Conservation (phyloP, 208 protist species). For the Phytomonas francai region DNA sequence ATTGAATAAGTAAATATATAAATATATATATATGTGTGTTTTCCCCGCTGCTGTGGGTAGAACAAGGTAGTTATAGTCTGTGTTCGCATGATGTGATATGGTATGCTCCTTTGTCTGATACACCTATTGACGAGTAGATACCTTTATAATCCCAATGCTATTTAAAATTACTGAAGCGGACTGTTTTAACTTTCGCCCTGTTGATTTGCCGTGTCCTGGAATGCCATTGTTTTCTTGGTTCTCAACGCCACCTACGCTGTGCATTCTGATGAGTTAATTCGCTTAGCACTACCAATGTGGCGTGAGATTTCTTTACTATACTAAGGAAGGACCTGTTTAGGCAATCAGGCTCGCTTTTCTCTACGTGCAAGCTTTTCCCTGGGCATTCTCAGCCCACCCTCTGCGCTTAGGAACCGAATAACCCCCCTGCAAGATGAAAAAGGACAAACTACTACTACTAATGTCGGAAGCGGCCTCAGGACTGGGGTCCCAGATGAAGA, state of each 20-base stretch:
- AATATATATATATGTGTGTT: no score
- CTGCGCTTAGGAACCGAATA: no score
- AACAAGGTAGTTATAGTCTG: conserved; percentile 1
- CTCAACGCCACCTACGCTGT: conserved; percentile 20
- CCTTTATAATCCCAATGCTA: conserved; percentile 7
- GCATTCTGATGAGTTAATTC: conserved; percentile 11
- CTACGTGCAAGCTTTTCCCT: no score
- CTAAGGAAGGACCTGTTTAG: neutral
- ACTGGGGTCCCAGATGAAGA: conserved; percentile 15
- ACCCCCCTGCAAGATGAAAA: no score
- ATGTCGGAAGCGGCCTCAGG: no score
- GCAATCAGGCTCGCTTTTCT: no score
- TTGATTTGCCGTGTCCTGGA: no score
- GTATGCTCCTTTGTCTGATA: conserved; percentile 16
- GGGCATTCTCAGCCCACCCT: no score
- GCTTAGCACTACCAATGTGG: conserved; percentile 18
- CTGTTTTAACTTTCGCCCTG: no score
- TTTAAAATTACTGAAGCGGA: conserved; percentile 6
- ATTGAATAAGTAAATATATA: no score
- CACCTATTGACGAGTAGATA: conserved; percentile 9
- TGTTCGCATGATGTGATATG: conserved; percentile 7
- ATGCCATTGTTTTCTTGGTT: neutral
- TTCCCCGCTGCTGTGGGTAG: no score
- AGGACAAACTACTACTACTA: no score
- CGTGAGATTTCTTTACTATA: conserved; percentile 11